Base-by-base conservation (phyloP, 257 asterid genomes). In the Solanum pennellii region DNA sequence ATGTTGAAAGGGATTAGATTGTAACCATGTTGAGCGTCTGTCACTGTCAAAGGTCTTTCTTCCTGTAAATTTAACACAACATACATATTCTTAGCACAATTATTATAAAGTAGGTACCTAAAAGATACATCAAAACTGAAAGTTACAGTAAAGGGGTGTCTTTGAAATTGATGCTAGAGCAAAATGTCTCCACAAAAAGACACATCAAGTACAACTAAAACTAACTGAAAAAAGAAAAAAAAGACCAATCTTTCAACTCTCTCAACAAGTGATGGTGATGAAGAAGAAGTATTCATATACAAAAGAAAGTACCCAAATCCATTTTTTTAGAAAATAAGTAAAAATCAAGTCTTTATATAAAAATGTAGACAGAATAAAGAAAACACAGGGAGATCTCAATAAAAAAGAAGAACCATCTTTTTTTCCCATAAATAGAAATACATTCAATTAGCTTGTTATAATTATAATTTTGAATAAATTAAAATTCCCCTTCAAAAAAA, bases 21-120 rank as follows among this genome's bases (percentile, higher is more conserved):
- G 79, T 82, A 87, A 96, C 99, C 99, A 86, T 92, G 94, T 83
- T 89, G 90, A 90, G 91, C 88, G 92, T 91, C 98, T 65, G 90
- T 95, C 98, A 80, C 94, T 93, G 89, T 96, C 99, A 83, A 86
- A 85, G 47, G 91, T 90, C 93, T 91, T 90, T 90, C 91, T 89
- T 87, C 98, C 99, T 92, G 95, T 92, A 92, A 90, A 89, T 90
- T 88, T 88, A 86, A 90, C 83, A 82, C 84, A 83, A 85, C 73
- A 90, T 66, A 91, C 74, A 85, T 5, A 45, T 44, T 84, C 69
- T 92, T 73, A 88, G 89, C 86, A 75, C 88, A 86, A 83, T 59
- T 68, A 49, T 82, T 41, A 83, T 44, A 66, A 16, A 80, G 73
- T 88, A 77, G 84, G 31, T 73, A 79, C 85, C 66, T 49, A 82